A percentile compares a stretch with the other conserved stretches of the same genome.
Conservation (phyloP, 768 basidiomycete genomes). For the Bullera alba region DNA sequence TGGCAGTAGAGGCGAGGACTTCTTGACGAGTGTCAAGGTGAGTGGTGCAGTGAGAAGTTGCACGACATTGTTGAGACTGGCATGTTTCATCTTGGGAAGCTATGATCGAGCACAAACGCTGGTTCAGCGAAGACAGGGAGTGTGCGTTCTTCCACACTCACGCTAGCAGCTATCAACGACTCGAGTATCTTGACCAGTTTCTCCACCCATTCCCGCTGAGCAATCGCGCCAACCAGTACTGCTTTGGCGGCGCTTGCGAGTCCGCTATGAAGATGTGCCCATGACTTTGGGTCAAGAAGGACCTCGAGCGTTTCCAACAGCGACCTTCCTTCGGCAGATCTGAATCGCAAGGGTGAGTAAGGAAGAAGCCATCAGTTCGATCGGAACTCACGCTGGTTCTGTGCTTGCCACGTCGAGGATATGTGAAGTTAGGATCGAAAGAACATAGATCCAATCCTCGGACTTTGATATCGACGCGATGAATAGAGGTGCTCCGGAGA, state of each 20-base stretch:
- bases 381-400: background rate
- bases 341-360: background rate
- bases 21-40: slow-evolving; percentile 38
- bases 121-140: too few relatives aligned
- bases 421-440: too few relatives aligned
- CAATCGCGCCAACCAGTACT: background rate
- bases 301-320: background rate
- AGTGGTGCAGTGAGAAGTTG: slow-evolving; percentile 50
- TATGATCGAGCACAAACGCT: too few relatives aligned
- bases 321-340: background rate
- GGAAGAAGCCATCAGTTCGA: background rate
- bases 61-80: slow-evolving; percentile 52
- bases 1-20: slow-evolving; percentile 47
- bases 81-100: slow-evolving; percentile 55
- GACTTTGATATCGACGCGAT: too few relatives aligned
- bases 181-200: slow-evolving; percentile 12
- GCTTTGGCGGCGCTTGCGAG: background rate
- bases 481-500: too few relatives aligned
- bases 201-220: slow-evolving; percentile 26
- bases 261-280: background rate
- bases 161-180: background rate
- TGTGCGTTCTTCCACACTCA: too few relatives aligned
- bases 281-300: too few relatives aligned
- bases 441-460: too few relatives aligned
- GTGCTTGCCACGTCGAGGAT: too few relatives aligned